Conservation (phyloP, 139 green algal genomes). For the Pleodorina starrii region DNA sequence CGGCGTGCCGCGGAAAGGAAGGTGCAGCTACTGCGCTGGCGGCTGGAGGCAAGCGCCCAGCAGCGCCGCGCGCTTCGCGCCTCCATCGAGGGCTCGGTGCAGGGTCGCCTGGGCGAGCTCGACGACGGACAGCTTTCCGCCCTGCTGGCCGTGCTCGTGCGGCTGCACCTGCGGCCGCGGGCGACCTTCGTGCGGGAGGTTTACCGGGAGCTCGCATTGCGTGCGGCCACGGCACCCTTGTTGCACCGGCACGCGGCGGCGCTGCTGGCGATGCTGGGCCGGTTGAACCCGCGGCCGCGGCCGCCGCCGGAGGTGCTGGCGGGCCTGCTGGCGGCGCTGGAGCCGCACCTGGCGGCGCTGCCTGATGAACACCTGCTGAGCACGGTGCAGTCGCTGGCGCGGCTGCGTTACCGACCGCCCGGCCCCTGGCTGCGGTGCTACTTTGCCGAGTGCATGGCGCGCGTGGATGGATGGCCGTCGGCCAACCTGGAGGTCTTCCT, state of each 20-base stretch:
- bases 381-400: background rate
- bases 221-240: background rate
- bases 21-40: background rate
- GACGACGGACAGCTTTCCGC: background rate
- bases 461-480: background rate
- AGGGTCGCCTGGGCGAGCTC: background rate
- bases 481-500: background rate
- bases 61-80: background rate
- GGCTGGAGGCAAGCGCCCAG: background rate
- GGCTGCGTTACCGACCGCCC: slow-evolving; percentile 28
- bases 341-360: background rate
- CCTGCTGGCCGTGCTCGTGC: background rate
- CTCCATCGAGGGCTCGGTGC: background rate
- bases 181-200: background rate
- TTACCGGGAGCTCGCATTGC: background rate
- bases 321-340: background rate
- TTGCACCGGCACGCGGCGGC: background rate
- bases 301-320: background rate
- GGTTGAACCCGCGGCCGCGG: background rate
- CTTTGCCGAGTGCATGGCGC: background rate
- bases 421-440: slow-evolving; percentile 1
- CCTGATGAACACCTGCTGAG: background rate
- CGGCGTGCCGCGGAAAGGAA: background rate
- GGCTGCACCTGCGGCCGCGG: background rate
- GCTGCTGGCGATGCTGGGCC: background rate